These are phyloP conservation scores for Chlamydomonas sp. DNA, from an alignment of 139 green algal species.

Conservation along the genomic window DNA sequence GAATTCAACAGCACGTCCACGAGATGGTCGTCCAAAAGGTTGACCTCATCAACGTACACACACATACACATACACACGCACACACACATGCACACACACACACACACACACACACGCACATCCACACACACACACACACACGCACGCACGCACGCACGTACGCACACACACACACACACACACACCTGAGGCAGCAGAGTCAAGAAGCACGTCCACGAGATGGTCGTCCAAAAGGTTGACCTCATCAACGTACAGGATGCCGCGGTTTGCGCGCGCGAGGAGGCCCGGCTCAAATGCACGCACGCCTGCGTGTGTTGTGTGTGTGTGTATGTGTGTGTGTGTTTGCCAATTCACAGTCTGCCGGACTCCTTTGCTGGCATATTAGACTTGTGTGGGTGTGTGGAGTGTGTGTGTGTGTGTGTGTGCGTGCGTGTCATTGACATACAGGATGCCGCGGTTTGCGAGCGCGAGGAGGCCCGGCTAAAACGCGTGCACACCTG, in stretches of 20 bases:
- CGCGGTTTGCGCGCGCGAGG: neutral
- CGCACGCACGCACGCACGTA: conserved; percentile 50
- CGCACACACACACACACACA: conserved; percentile 18
- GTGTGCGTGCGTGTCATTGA: no score
- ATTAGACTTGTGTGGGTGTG: no score
- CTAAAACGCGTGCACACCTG: conserved; percentile 55
- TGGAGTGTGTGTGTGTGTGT: no score
- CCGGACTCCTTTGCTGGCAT: no score
- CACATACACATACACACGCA: conserved; percentile 55
- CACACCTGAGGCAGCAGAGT: no score
- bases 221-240: conserved; percentile 57
- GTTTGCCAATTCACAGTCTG: no score
- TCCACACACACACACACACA: conserved; percentile 32
- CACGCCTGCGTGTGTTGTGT: no score
- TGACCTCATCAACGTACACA: conserved; percentile 84
- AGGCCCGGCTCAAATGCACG: neutral
- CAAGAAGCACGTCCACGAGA: conserved; percentile 72
- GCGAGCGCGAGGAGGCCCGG: conserved; percentile 65
- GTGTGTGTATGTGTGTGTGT: no score
- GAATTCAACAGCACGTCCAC: conserved; percentile 77
- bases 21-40: conserved; percentile 76
- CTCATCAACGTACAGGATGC: conserved; percentile 72
- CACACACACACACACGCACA: neutral
- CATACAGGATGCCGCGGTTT: conserved; percentile 91
- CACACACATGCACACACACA: neutral